Percentiles rank a stretch among this genome's conserved stretches.
phyloP scores from a whole-genome alignment of 306 rosid genomes.

The Benincasa hispida region DNA sequence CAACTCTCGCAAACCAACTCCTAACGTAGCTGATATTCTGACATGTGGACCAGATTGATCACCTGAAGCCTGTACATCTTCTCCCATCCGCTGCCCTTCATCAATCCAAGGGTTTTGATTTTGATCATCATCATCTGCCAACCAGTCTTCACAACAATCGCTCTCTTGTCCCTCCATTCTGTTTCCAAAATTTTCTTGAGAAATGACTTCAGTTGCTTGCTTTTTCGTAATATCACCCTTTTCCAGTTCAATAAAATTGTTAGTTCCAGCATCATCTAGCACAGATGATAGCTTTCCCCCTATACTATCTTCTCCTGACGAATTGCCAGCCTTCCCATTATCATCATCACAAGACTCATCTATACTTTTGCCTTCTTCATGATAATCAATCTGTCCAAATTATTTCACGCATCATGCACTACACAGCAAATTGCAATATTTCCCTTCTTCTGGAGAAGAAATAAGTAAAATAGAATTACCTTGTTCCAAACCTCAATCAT shows the following conservation, averaged over 20 bases:
- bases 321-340: constrained; percentile 8
- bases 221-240: not conserved
- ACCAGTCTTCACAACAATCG: constrained; percentile 46
- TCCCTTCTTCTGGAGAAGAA: not conserved
- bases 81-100: constrained; percentile 18
- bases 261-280: not conserved
- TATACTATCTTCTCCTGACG: constrained; percentile 8
- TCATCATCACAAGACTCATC: constrained; percentile 25
- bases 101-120: constrained; percentile 17
- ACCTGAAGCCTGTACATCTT: constrained; percentile 7
- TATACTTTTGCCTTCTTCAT: constrained; percentile 31
- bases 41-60: constrained; percentile 43
- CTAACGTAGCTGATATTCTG: constrained; percentile 57
- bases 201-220: constrained; percentile 8
- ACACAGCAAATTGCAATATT: not conserved
- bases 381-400: constrained; percentile 49
- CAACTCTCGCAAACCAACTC: constrained; percentile 80
- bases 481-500: constrained; percentile 98
- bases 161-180: constrained; percentile 27
- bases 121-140: constrained; percentile 24
- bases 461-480: constrained; percentile 28
- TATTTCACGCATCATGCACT: not conserved
- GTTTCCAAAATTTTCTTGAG: constrained; percentile 14
- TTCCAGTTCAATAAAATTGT: not conserved
- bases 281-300: not conserved